Percentiles rank a stretch among this genome's conserved stretches.
Conservation (phyloP, 352 stramenopile genomes). For the Pythium sukuiense region DNA sequence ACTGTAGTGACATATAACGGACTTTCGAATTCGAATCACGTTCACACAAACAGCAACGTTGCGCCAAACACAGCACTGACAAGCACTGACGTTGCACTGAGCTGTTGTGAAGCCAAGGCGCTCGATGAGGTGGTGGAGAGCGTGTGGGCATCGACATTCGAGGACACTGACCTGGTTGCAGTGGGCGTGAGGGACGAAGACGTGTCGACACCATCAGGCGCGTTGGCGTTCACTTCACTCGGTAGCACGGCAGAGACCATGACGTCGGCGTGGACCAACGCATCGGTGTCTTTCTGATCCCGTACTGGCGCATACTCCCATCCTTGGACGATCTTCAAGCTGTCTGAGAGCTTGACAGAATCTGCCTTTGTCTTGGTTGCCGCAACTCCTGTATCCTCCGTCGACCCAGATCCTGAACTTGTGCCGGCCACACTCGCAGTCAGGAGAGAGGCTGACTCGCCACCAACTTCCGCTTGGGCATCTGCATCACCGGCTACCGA, state of each 20-base stretch:
- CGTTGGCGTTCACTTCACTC: constrained; percentile 1
- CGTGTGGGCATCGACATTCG: background rate
- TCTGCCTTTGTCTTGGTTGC: background rate
- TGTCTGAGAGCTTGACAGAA: background rate
- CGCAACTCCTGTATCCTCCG: background rate
- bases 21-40: background rate
- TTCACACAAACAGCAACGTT: background rate
- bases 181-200: background rate
- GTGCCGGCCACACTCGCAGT: background rate
- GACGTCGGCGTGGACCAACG: background rate
- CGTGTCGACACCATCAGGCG: background rate
- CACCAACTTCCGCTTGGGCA: background rate
- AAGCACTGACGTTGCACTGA: background rate
- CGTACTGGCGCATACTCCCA: constrained; percentile 3
- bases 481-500: background rate
- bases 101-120: too few species aligned
- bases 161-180: background rate
- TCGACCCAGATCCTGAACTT: background rate
- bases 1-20: too few species aligned
- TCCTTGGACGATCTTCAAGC: constrained; percentile 2
- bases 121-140: background rate
- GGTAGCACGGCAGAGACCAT: background rate
- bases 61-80: background rate
- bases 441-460: background rate
- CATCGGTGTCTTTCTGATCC: background rate